Percentiles rank a stretch among this genome's conserved stretches.
Evolutionary conservation across 2,329 filamentous ascomycete genomes (phyloP).

Genomic region (Metarhizium album): DNA sequence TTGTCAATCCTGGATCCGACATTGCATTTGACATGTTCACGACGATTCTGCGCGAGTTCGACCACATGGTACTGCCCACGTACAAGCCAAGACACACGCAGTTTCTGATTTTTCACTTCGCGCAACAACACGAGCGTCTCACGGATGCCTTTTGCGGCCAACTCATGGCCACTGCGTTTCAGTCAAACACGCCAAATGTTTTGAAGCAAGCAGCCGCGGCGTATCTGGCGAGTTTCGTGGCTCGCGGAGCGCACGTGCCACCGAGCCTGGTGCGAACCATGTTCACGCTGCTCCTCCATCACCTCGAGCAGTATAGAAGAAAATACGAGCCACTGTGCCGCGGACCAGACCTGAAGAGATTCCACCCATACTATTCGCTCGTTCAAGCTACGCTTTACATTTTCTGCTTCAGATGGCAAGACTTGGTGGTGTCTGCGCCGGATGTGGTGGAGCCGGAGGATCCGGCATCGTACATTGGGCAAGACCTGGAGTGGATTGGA

Average conservation of each 20-base stretch:
- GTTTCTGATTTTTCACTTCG: conserved; percentile 92
- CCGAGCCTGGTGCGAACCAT: conserved; percentile 68
- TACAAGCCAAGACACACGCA: conserved; percentile 89
- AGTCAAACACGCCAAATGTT: conserved; percentile 59
- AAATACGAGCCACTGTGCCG: conserved; percentile 64
- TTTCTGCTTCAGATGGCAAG: conserved; percentile 96
- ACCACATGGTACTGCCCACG: conserved; percentile 77
- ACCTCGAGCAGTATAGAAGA: conserved; percentile 65
- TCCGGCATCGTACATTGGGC: conserved; percentile 47
- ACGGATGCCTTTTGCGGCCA: conserved; percentile 75
- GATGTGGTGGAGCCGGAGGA: conserved; percentile 54
- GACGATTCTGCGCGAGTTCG: conserved; percentile 74
- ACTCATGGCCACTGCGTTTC: conserved; percentile 39
- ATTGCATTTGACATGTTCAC: conserved; percentile 64
- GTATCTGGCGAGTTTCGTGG: conserved; percentile 90
- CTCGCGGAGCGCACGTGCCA: conserved; percentile 74
- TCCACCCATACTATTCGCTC: conserved; percentile 75
- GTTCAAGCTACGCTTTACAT: conserved; percentile 89
- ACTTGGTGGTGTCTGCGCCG: conserved; percentile 58
- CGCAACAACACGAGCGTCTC: conserved; percentile 67
- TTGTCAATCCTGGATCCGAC: conserved; percentile 56
- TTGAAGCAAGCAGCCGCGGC: conserved; percentile 77
- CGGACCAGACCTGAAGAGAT: conserved; percentile 76
- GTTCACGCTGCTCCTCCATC: conserved; percentile 65
- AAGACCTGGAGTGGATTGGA: conserved; percentile 69